Conservation (phyloP, 2,329 filamentous ascomycete genomes). For the Sphaerulina musiva region DNA sequence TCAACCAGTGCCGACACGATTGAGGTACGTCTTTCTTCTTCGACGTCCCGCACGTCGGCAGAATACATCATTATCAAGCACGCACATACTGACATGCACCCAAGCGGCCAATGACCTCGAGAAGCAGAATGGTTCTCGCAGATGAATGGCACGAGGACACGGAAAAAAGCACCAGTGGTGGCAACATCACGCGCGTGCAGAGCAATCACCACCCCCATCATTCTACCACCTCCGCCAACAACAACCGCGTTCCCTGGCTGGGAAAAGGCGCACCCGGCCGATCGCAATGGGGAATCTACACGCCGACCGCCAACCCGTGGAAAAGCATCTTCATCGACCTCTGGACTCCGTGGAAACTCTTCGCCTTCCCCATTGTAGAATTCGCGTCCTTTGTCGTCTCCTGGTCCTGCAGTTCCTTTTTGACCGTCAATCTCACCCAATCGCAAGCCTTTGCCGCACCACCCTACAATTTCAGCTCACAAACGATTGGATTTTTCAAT, state of each 20-base stretch:
- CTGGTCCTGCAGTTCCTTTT: slow-evolving; percentile 53
- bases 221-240: slow-evolving; percentile 3
- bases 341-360: slow-evolving; percentile 57
- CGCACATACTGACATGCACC: background rate
- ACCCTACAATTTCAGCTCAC: slow-evolving; percentile 49
- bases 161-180: slow-evolving; percentile 21
- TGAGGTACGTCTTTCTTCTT: slow-evolving; percentile 6
- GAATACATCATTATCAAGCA: background rate
- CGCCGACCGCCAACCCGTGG: slow-evolving; percentile 43
- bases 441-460: slow-evolving; percentile 50
- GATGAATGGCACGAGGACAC: slow-evolving; percentile 18
- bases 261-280: slow-evolving; percentile 51
- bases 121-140: slow-evolving; percentile 14
- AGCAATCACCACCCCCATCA: slow-evolving; percentile 11
- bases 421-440: slow-evolving; percentile 56
- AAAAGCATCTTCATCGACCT: slow-evolving; percentile 48
- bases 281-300: slow-evolving; percentile 51
- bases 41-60: background rate
- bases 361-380: slow-evolving; percentile 57
- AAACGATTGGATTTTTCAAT: slow-evolving; percentile 51
- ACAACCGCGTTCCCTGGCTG: slow-evolving; percentile 47
- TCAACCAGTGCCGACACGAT: slow-evolving; percentile 7
- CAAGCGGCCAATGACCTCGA: background rate
- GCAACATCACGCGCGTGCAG: slow-evolving; percentile 21
- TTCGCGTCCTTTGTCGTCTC: slow-evolving; percentile 57